phyloP scores from a whole-genome alignment of 1,139 yeast genomes.

The Protomyces arabidopsidicola region DNA sequence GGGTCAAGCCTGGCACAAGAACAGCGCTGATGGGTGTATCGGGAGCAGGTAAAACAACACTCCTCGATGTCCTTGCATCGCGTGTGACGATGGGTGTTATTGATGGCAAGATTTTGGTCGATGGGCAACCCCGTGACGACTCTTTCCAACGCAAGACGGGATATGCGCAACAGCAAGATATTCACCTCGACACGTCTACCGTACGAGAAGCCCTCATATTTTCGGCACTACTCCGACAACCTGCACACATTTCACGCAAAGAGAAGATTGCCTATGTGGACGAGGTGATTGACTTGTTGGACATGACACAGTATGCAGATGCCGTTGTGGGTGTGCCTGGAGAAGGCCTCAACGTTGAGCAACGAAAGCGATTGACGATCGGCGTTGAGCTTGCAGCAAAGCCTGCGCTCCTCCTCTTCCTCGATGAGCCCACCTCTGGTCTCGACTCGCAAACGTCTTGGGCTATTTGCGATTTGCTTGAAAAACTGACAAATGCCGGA shows the following conservation, averaged over 20 bases:
- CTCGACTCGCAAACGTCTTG: slow-evolving; percentile 89
- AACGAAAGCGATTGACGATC: slow-evolving; percentile 75
- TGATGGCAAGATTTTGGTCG: slow-evolving; percentile 69
- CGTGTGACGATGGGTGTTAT: slow-evolving; percentile 76
- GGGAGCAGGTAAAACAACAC: slow-evolving; percentile 80
- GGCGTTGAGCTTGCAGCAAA: slow-evolving; percentile 87
- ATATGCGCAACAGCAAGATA: slow-evolving; percentile 78
- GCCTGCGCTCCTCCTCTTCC: slow-evolving; percentile 70
- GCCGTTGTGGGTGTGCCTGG: slow-evolving; percentile 83
- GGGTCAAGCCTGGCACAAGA: slow-evolving; percentile 71
- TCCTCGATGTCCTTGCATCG: slow-evolving; percentile 67
- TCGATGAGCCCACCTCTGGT: slow-evolving; percentile 93
- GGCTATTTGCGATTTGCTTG: slow-evolving; percentile 72
- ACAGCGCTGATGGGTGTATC: slow-evolving; percentile 84
- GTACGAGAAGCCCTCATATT: slow-evolving; percentile 73
- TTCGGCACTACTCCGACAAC: slow-evolving; percentile 72
- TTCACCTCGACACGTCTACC: slow-evolving; percentile 67
- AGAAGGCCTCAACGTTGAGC: slow-evolving; percentile 68
- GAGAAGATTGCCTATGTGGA: slow-evolving; percentile 72
- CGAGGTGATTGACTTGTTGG: slow-evolving; percentile 61
- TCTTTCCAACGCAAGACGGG: slow-evolving; percentile 81
- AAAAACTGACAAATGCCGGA: slow-evolving; percentile 69
- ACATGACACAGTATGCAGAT: slow-evolving; percentile 69
- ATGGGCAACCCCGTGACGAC: slow-evolving; percentile 61
- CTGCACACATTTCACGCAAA: slow-evolving; percentile 47